Conservation (phyloP, 2,329 filamentous ascomycete species). For the Neofusicoccum umdonicola region DNA sequence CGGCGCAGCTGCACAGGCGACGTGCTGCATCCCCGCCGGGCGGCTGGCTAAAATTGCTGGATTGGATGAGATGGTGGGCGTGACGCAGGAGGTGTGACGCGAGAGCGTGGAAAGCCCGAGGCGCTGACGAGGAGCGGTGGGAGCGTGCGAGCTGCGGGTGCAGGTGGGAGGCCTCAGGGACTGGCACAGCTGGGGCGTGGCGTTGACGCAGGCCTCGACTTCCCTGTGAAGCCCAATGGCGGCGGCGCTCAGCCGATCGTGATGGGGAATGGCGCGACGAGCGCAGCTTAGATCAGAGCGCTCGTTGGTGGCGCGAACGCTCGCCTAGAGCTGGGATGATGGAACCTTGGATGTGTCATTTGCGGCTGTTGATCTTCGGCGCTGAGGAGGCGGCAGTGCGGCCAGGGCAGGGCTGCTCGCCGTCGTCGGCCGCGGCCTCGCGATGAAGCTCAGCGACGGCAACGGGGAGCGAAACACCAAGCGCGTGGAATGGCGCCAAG, state of each 20-base stretch:
- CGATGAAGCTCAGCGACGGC: neutral
- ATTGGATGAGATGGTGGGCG: neutral
- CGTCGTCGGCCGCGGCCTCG: neutral
- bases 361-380: constrained; percentile 3
- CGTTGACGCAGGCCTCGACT: constrained; percentile 14
- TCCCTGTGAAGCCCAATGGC: constrained; percentile 7
- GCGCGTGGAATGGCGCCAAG: constrained; percentile 15
- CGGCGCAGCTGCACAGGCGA: constrained; percentile 13
- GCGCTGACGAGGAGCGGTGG: constrained; percentile 1
- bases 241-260: neutral
- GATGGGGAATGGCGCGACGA: constrained; percentile 2
- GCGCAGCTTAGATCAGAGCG: constrained; percentile 9
- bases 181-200: neutral
- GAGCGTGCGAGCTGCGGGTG: constrained; percentile 1
- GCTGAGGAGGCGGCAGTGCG: neutral
- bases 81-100: constrained; percentile 10
- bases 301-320: constrained; percentile 9
- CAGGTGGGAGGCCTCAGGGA: constrained; percentile 9
- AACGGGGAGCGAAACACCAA: constrained; percentile 10
- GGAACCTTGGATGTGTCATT: constrained; percentile 14
- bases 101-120: neutral
- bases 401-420: neutral
- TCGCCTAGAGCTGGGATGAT: constrained; percentile 7
- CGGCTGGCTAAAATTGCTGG: constrained; percentile 9
- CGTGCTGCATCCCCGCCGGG: neutral